Evolutionary conservation across 805 yeast species (phyloP).

Genomic region (Candida namnaoensis): DNA sequence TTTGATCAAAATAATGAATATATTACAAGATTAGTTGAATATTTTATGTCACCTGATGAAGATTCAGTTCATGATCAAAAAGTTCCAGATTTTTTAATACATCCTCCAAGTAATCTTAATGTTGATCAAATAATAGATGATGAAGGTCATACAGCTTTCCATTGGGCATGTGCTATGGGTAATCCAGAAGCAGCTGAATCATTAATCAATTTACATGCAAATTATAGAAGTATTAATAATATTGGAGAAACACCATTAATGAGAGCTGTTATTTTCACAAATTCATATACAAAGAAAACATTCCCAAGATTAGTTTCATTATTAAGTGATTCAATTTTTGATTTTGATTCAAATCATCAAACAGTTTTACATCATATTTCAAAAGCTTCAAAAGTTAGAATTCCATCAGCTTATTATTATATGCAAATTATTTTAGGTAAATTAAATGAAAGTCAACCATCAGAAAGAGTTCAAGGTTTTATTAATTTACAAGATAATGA

Average conservation of each 20-base stretch:
- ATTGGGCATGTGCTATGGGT: slow-evolving; percentile 98
- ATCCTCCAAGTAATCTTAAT: slow-evolving; percentile 59
- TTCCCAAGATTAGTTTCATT: slow-evolving; percentile 74
- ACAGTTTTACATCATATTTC: slow-evolving; percentile 87
- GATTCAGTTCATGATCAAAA: slow-evolving; percentile 25
- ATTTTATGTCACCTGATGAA: slow-evolving; percentile 49
- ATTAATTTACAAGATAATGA: slow-evolving; percentile 61
- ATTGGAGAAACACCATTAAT: slow-evolving; percentile 85
- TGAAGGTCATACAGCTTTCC: slow-evolving; percentile 91
- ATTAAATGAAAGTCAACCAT: slow-evolving; percentile 54
- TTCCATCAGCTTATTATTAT: slow-evolving; percentile 79
- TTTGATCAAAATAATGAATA: slow-evolving; percentile 28
- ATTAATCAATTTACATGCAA: slow-evolving; percentile 68
- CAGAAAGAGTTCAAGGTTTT: slow-evolving; percentile 51
- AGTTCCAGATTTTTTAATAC: slow-evolving; percentile 57
- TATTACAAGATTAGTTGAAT: slow-evolving; percentile 39
- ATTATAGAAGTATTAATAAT: slow-evolving; percentile 47
- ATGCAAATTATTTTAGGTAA: slow-evolving; percentile 68
- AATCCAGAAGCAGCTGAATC: slow-evolving; percentile 69
- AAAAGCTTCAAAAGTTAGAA: slow-evolving; percentile 52
- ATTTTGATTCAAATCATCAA: slow-evolving; percentile 62
- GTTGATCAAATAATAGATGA: slow-evolving; percentile 79
- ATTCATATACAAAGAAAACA: slow-evolving; percentile 72
- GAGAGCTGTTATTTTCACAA: slow-evolving; percentile 79
- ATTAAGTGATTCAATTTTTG: slow-evolving; percentile 68